Base-by-base conservation (phyloP, 306 rosid species). In the Quercus aquifolioides region DNA sequence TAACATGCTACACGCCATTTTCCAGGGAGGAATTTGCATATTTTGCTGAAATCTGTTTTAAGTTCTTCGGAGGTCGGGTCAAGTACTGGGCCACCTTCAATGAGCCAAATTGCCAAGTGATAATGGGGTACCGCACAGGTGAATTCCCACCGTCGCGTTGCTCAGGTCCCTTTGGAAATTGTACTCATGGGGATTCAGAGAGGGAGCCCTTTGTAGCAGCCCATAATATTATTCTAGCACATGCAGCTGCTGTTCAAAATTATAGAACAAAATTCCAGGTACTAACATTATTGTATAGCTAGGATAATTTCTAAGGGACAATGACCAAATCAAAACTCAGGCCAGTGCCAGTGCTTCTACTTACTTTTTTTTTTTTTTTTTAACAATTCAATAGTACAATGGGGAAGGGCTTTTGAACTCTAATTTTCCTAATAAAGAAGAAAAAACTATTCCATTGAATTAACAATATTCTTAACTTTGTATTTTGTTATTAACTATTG, bases 61-160 rank as follows among this genome's bases (percentile, higher is more conserved):
- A 78, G 58, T 69, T 81, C 57, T 91, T 91, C 76, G 96, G 98
- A 23, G 91, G 88, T 14, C 79, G 90, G 80, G 94, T 93, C 1
- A 93, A 86, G 85, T 83, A 88, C 31, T 93, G 96, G 97, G 74
- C 33, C 19, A 91, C 94, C 46, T 85, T 91, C 74, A 89, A 93
- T 41, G 96, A 93, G 79, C 96, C 96, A 1, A 89, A 91, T 74
- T 58, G 76, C 6, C 49, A 10, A 28, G 85, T 51, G 2, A 73
- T 78, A 74, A 79, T 71, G 1, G 90, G 97, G 8, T 93, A 91
- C 68, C 84, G 88, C 43, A 49, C 71, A 6, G 97, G 97, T 23
- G 0, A 26, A 3, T 87, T 19, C 71, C 94, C 98, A 0, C 98
- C 98, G 10, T 43, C 86, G 0, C 90, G 84, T 20, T 93, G 97